phyloP scores from a whole-genome alignment of 2,329 filamentous ascomycete genomes.

The Verticillium klebahnii region DNA sequence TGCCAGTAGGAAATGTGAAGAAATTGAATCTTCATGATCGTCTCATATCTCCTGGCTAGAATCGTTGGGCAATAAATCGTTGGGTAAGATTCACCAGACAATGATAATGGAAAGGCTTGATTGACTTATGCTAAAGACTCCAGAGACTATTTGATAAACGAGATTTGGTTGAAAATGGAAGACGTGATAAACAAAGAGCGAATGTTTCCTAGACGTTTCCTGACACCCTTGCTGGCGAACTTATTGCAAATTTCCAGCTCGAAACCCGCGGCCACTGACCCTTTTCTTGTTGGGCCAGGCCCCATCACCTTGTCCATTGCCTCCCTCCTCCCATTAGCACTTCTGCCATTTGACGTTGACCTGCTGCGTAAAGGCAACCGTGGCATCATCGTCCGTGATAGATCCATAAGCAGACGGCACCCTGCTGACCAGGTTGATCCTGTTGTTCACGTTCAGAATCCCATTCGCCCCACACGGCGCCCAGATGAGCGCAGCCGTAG shows the following conservation, averaged over 20 bases:
- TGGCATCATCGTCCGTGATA: slow-evolving; percentile 34
- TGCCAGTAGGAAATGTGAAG: too few relatives aligned
- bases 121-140: slow-evolving; percentile 20
- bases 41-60: too few relatives aligned
- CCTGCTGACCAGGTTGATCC: slow-evolving; percentile 27
- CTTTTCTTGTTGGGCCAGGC: too few relatives aligned
- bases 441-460: slow-evolving; percentile 38
- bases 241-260: too few relatives aligned
- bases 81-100: too few relatives aligned
- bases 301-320: too few relatives aligned
- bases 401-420: slow-evolving; percentile 25
- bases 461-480: slow-evolving; percentile 39
- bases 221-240: too few relatives aligned
- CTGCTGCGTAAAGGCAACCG: slow-evolving; percentile 33
- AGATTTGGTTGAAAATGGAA: slow-evolving; percentile 6
- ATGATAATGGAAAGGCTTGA: slow-evolving; percentile 17
- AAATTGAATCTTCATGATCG: too few relatives aligned
- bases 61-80: too few relatives aligned
- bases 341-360: slow-evolving; percentile 27
- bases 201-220: not conserved
- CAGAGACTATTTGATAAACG: not conserved
- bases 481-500: slow-evolving; percentile 39
- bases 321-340: slow-evolving; percentile 5
- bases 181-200: not conserved
- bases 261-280: not conserved